Evolutionary conservation across 169 alveolate species (phyloP).

Genomic region (Eimeria acervulina): DNA sequence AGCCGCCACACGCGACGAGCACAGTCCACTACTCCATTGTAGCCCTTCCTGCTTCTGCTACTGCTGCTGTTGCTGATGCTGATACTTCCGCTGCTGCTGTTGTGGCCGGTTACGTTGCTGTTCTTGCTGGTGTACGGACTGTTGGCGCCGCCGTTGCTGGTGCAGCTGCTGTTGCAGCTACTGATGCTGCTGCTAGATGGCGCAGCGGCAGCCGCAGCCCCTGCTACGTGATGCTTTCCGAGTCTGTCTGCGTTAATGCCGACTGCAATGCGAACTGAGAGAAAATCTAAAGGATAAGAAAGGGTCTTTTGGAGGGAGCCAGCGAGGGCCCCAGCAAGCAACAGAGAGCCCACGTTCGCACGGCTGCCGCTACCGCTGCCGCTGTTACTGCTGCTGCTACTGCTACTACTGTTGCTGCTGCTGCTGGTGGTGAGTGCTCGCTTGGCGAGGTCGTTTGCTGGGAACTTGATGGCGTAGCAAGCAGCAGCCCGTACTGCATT

Average conservation of each 20-base stretch:
- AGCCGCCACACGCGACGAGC: constrained; percentile 86
- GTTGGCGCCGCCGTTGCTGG: background rate
- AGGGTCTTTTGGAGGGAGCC: constrained; percentile 91
- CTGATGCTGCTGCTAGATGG: background rate
- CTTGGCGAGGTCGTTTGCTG: constrained; percentile 91
- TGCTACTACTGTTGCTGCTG: constrained; percentile 61
- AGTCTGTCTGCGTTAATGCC: constrained; percentile 91
- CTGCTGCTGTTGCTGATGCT: constrained; percentile 1
- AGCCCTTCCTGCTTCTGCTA: constrained; percentile 33
- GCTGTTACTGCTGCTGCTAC: constrained; percentile 49
- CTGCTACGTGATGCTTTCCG: background rate
- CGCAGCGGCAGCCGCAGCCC: background rate
- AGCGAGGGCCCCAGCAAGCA: constrained; percentile 91
- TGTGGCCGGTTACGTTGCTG: background rate
- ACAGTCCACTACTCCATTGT: constrained; percentile 87
- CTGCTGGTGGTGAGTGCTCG: constrained; percentile 64
- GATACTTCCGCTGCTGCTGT: background rate
- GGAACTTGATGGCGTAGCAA: constrained; percentile 92
- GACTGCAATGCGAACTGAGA: constrained; percentile 92
- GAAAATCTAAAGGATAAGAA: constrained; percentile 92
- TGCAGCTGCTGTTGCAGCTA: background rate
- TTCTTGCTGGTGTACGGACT: background rate
- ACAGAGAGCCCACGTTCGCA: constrained; percentile 82
- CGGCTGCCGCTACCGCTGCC: constrained; percentile 39
- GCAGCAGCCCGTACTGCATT: constrained; percentile 92